Evolutionary conservation across 495 filamentous ascomycete genomes (phyloP), one percentile per base, ranked within the genome.

Genomic region (Oleoguttula mirabilis): DNA sequence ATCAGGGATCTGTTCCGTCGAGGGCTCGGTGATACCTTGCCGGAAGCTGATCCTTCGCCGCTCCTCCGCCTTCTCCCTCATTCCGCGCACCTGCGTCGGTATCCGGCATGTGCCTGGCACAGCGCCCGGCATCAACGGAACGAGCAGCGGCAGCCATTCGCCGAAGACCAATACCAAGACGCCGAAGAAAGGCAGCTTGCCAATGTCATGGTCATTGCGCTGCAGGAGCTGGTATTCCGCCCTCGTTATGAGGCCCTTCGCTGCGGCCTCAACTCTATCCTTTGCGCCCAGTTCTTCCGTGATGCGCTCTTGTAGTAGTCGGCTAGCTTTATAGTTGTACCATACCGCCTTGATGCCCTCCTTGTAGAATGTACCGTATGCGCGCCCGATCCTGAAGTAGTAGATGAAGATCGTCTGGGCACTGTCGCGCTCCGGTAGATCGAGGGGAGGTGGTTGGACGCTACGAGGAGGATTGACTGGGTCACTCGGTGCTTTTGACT

Each of bases 361-460:
- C 58, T 92, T 93, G 74, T 94, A 96, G 72, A 96, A 96, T 22
- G 62, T 60, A 4, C 76, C 50, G 60, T 82, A 82, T 16, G 72
- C 66, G 40, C 72, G 73, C 33, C 76, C 79, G 3, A 66, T 55
- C 0, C 46, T 33, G 53, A 70, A 61, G 28, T 66, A 54, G 62
- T 80, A 66, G 1, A 47, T 45, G 50, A 74, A 52, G 21, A 56
- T 52, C 21, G 57, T 61, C 24, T 65, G 55, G 22, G 50, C 41
- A 4, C 60, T 44, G 8, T 55, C 50, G 22, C 63, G 67, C 11
- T 32, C 39, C 1, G 77, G 73, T n/a, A 78, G 55, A 25, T 60
- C 39, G 35, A 82, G 66, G 0, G 69, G 69, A 0, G 76, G 70
- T 0, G 79, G 75, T 28, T 75, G 71, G 8, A 76, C 81, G 5